phyloP scores from a whole-genome alignment of 352 stramenopile species.

The Pythium vanterpoolii region DNA sequence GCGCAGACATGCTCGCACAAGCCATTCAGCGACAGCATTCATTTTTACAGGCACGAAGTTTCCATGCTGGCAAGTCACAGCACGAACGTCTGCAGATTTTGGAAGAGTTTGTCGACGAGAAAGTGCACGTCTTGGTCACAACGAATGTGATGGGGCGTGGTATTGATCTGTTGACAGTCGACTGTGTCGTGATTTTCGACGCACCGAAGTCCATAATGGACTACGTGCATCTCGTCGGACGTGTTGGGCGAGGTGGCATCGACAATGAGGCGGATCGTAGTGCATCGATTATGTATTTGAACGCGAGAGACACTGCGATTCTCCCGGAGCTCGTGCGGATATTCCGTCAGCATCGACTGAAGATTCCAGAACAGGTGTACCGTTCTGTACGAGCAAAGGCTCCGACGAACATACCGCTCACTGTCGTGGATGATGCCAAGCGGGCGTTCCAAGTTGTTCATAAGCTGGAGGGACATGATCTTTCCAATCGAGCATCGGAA shows the following conservation, averaged over 20 bases:
- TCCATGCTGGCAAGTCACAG: slow-evolving; percentile 68
- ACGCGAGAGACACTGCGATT: slow-evolving; percentile 33
- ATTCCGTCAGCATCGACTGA: slow-evolving; percentile 29
- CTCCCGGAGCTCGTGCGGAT: slow-evolving; percentile 40
- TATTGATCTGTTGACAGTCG: slow-evolving; percentile 61
- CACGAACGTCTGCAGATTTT: slow-evolving; percentile 45
- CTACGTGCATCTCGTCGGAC: slow-evolving; percentile 67
- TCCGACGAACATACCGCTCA: slow-evolving; percentile 3
- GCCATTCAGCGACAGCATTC: slow-evolving; percentile 43
- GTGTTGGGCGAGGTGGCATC: slow-evolving; percentile 27
- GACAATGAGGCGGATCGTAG: slow-evolving; percentile 12
- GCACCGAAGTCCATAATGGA: slow-evolving; percentile 51
- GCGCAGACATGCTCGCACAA: slow-evolving; percentile 56
- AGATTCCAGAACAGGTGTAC: slow-evolving; percentile 43
- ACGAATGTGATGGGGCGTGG: slow-evolving; percentile 73
- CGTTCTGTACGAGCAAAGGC: slow-evolving; percentile 27
- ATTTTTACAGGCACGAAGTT: slow-evolving; percentile 29
- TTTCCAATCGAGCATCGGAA: slow-evolving; percentile 8
- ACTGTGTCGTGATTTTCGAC: slow-evolving; percentile 76
- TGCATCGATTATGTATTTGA: slow-evolving; percentile 44
- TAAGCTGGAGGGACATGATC: slow-evolving; percentile 16
- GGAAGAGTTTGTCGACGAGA: slow-evolving; percentile 55
- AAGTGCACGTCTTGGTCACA: slow-evolving; percentile 48
- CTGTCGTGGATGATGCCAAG: slow-evolving; percentile 42
- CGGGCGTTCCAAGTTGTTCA: slow-evolving; percentile 41